Base-by-base conservation (phyloP, 1,284 basidiomycete species). In the Marasmius tenuissimus region DNA sequence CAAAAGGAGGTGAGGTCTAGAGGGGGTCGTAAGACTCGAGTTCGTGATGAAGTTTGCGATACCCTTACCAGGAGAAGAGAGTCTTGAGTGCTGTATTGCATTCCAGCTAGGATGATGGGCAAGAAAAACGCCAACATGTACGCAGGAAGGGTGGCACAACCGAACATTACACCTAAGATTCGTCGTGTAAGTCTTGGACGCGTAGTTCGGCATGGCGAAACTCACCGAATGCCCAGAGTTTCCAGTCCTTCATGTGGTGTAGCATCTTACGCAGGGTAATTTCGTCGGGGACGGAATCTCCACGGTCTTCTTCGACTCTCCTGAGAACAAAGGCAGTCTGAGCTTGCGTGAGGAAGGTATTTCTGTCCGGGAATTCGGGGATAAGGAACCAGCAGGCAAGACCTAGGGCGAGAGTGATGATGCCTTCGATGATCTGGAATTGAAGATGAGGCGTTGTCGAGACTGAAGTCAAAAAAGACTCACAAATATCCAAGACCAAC, bases 71-170 rank as follows among this genome's bases (percentile, higher is more conserved):
- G 67, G 63, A 76, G 72, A 16, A 77, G 65, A 20, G 75, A 61
- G n/a, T 66, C 64, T 0, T 73, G 70, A 47, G 60, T 66, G 8
- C 69, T 70, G 70, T 71, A 77, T 11, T 76, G 75, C 69, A 78
- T 70, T 49, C 73, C 75, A 52, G 67, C 68, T 35, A 81, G 68
- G 60, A 81, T 80, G 22, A 78, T 75, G 2, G 78, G 74, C 58
- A 78, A 72, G 67, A 80, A 81, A 67, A 77, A 80, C 18, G 76
- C 74, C 63, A 76, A 63, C 75, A 64, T 66, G 76, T 75, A 77
- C 57, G 71, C 73, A 16, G 78, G 78, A 65, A 81, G 70, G 14
- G 75, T 72, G 42, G 72, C 68, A 63, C 76, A 79, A 67, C 77
- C 67, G 63, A 80, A 78, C 74, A 81, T 79, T 18, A 75, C 54